These are phyloP conservation scores for Zarea fungicola DNA, from an alignment of 2,329 filamentous ascomycete species.

Conservation along the genomic window DNA sequence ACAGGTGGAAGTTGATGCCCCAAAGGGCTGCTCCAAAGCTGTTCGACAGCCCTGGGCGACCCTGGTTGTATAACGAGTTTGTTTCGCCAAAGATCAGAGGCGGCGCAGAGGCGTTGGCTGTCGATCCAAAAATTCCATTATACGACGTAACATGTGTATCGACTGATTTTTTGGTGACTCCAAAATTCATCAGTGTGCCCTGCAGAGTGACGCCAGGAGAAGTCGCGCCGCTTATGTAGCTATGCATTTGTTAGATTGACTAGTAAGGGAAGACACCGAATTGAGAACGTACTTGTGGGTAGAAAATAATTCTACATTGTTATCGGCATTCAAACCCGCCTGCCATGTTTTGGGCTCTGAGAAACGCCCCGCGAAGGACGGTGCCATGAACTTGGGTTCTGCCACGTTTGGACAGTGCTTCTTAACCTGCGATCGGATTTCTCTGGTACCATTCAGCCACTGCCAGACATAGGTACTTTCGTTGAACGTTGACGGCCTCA, in stretches of 20 bases:
- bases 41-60: conserved; percentile 56
- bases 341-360: conserved; percentile 42
- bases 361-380: conserved; percentile 52
- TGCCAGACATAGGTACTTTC: conserved; percentile 51
- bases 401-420: conserved; percentile 46
- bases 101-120: conserved; percentile 20
- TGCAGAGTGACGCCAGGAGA: conserved; percentile 57
- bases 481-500: conserved; percentile 48
- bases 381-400: conserved; percentile 40
- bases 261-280: too few species aligned
- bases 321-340: conserved; percentile 46
- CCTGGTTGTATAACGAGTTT: conserved; percentile 60
- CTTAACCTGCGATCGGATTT: conserved; percentile 41
- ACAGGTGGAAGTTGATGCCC: conserved; percentile 58
- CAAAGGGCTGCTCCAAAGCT: conserved; percentile 63
- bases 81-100: conserved; percentile 56
- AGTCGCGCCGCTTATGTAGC: conserved; percentile 57
- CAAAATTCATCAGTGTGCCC: conserved; percentile 60
- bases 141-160: conserved; percentile 43
- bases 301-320: conserved; percentile 21
- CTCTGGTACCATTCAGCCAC: conserved; percentile 50
- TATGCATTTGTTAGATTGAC: conserved; percentile 25
- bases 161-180: conserved; percentile 44
- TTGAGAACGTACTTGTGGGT: too few species aligned
- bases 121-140: conserved; percentile 29